Percentiles rank a stretch among this genome's conserved stretches.
Evolutionary conservation across 2,329 filamentous ascomycete genomes (phyloP).

Genomic region (Didymella pinodella): DNA sequence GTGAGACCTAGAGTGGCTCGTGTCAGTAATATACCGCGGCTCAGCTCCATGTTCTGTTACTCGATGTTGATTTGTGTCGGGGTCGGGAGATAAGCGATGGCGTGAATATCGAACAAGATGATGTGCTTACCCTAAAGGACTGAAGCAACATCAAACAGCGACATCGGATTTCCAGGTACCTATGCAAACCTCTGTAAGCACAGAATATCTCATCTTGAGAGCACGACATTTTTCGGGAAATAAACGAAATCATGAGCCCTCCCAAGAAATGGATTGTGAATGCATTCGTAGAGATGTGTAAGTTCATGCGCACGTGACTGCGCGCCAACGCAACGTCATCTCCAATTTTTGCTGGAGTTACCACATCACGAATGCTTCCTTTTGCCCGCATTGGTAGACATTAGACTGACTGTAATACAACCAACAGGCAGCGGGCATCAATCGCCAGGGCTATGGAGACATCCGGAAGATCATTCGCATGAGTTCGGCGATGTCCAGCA

Average conservation of each 20-base stretch:
- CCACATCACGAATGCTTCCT: not conserved
- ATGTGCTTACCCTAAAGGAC: constrained; percentile 39
- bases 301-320: constrained; percentile 37
- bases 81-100: constrained; percentile 35
- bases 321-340: not conserved
- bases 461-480: constrained; percentile 69
- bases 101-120: constrained; percentile 36
- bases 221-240: constrained; percentile 27
- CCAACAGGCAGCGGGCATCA: constrained; percentile 41
- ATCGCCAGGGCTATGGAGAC: constrained; percentile 67
- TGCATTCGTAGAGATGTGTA: constrained; percentile 55
- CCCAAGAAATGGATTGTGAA: constrained; percentile 53
- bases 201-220: constrained; percentile 14
- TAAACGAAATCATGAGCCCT: constrained; percentile 30
- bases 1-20: constrained; percentile 12
- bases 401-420: not conserved
- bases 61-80: constrained; percentile 20
- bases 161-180: constrained; percentile 29
- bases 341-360: not conserved
- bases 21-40: constrained; percentile 14
- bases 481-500: constrained; percentile 58
- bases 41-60: constrained; percentile 8
- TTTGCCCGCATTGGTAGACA: not conserved
- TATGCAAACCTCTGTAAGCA: constrained; percentile 8
- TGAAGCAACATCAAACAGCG: constrained; percentile 25